phyloP scores from a whole-genome alignment of 2,329 filamentous ascomycete species.

The Fonsecaea erecta region DNA sequence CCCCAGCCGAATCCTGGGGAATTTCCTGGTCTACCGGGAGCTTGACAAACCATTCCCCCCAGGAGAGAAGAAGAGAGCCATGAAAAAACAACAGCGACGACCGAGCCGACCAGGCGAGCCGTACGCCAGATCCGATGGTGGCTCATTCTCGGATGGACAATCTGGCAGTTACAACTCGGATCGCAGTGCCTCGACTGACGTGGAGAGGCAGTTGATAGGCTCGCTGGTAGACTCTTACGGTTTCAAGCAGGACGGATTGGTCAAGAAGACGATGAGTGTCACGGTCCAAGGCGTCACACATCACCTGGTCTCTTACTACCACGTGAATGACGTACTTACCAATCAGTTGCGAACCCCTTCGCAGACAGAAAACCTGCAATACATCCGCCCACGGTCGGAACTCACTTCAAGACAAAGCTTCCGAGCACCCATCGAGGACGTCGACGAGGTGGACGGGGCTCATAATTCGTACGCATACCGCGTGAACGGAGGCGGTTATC shows the following conservation, averaged over 20 bases:
- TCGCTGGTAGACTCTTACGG: constrained; percentile 88
- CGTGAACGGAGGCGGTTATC: constrained; percentile 39
- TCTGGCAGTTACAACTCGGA: constrained; percentile 45
- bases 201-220: constrained; percentile 69
- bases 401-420: constrained; percentile 69
- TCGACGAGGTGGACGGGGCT: constrained; percentile 53
- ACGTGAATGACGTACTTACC: constrained; percentile 73
- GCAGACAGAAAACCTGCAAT: constrained; percentile 56
- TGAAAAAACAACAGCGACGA: constrained; percentile 67
- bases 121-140: constrained; percentile 48
- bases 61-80: constrained; percentile 82
- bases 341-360: constrained; percentile 64
- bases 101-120: constrained; percentile 59
- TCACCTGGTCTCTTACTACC: constrained; percentile 90
- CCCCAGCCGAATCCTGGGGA: constrained; percentile 81
- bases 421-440: constrained; percentile 67
- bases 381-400: constrained; percentile 61
- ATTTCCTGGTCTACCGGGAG: constrained; percentile 85
- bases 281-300: constrained; percentile 74
- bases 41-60: constrained; percentile 77
- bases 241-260: constrained; percentile 79
- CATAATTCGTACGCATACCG: constrained; percentile 49
- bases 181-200: constrained; percentile 48
- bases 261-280: constrained; percentile 93
- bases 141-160: constrained; percentile 46